Evolutionary conservation across 495 filamentous ascomycete genomes (phyloP).

Genomic region (Neurospora sp.): DNA sequence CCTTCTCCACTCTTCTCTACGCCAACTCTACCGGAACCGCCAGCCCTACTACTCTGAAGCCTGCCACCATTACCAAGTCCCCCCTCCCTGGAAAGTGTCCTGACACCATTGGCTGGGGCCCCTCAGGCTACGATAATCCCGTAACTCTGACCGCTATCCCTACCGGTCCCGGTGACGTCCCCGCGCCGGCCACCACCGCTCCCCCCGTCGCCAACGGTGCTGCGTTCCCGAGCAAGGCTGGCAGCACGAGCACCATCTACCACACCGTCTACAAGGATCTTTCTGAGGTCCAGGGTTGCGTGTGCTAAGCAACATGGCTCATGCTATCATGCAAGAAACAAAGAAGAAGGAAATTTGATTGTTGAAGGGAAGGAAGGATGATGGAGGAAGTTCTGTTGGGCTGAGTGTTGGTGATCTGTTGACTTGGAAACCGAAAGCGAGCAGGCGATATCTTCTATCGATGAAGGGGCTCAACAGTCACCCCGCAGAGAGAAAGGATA

Average conservation of each 20-base stretch:
- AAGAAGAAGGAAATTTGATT: neutral
- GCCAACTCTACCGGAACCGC: slow-evolving; percentile 2
- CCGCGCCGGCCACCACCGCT: slow-evolving; percentile 4
- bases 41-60: slow-evolving; percentile 1
- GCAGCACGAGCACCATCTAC: slow-evolving; percentile 15
- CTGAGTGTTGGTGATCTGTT: neutral
- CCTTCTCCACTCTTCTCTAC: slow-evolving; percentile 1
- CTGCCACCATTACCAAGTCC: neutral
- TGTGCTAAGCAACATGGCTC: neutral
- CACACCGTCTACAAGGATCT: slow-evolving; percentile 18
- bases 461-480: neutral
- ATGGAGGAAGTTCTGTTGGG: neutral
- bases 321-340: neutral
- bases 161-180: slow-evolving; percentile 1
- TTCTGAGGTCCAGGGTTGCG: slow-evolving; percentile 10
- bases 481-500: neutral
- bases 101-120: slow-evolving; percentile 20
- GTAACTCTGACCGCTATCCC: slow-evolving; percentile 11
- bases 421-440: neutral
- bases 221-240: neutral
- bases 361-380: neutral
- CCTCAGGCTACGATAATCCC: slow-evolving; percentile 15
- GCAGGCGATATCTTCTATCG: neutral
- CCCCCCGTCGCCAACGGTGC: neutral
- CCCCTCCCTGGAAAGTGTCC: slow-evolving; percentile 11